A percentile compares a stretch with the other conserved stretches of the same genome.
phyloP scores from a whole-genome alignment of 768 basidiomycete species.

The Termitomyces sp. region DNA sequence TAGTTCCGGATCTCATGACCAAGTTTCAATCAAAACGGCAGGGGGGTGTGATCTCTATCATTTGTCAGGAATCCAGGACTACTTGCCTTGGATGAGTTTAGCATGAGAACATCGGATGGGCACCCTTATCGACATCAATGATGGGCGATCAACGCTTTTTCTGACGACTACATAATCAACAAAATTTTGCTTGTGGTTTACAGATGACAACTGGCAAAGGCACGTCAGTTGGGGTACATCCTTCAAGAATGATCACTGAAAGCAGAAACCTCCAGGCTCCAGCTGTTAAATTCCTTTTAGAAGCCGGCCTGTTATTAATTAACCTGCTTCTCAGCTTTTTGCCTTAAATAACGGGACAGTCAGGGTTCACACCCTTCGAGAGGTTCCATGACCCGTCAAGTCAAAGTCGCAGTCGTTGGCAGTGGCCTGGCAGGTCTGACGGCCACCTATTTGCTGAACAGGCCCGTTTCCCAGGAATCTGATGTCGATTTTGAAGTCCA shows the following conservation, averaged over 20 bases:
- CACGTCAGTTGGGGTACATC: neutral
- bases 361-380: neutral
- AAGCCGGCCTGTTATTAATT: neutral
- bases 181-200: neutral
- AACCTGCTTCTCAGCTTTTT: neutral
- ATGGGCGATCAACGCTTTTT: neutral
- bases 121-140: neutral
- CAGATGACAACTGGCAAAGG: neutral
- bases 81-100: neutral
- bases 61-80: neutral
- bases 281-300: neutral
- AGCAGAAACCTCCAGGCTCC: neutral
- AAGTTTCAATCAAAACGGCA: neutral
- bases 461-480: slow-evolving; percentile 22
- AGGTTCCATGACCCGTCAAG: slow-evolving; percentile 28
- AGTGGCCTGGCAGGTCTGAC: slow-evolving; percentile 73
- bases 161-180: neutral
- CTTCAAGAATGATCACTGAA: neutral
- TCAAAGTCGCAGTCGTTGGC: slow-evolving; percentile 67
- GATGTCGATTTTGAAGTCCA: slow-evolving; percentile 59
- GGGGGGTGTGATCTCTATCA: neutral
- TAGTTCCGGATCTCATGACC: neutral
- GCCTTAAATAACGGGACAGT: neutral
- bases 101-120: neutral
- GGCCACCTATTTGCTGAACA: slow-evolving; percentile 52